phyloP scores from a whole-genome alignment of 2,329 filamentous ascomycete species.

The Microcera coccophila region DNA sequence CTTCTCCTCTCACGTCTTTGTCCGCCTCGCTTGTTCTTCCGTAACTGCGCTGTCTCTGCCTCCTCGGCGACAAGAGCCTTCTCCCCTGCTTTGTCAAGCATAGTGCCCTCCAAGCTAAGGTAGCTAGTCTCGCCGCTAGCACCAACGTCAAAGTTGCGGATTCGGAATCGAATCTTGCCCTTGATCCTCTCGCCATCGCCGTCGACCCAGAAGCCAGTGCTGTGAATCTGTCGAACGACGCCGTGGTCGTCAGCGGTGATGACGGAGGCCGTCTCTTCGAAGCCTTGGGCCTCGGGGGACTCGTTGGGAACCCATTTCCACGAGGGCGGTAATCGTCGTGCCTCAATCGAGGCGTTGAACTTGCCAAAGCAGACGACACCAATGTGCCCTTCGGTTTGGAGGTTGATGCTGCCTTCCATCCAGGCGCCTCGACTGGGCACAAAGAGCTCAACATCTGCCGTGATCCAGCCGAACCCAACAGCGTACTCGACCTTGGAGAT shows the following conservation, averaged over 20 bases:
- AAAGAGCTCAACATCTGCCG: constrained; percentile 81
- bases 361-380: constrained; percentile 86
- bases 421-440: constrained; percentile 67
- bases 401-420: constrained; percentile 76
- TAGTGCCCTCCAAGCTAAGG: constrained; percentile 82
- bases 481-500: constrained; percentile 74
- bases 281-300: constrained; percentile 34
- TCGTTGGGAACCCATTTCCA: constrained; percentile 76
- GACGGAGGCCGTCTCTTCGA: constrained; percentile 42
- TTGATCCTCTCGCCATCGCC: constrained; percentile 64
- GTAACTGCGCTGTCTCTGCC: constrained; percentile 39
- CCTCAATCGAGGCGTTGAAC: constrained; percentile 86
- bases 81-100: constrained; percentile 68
- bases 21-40: constrained; percentile 35
- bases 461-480: constrained; percentile 82
- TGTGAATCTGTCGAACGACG: constrained; percentile 50
- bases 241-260: constrained; percentile 48
- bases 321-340: constrained; percentile 65
- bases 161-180: constrained; percentile 69
- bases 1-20: constrained; percentile 31
- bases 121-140: constrained; percentile 73
- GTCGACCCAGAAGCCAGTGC: constrained; percentile 72
- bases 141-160: constrained; percentile 80
- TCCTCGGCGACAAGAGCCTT: constrained; percentile 45
- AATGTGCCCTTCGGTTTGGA: constrained; percentile 85